Base-by-base conservation (phyloP, 768 basidiomycete species). In the Rhodocollybia butyracea region DNA sequence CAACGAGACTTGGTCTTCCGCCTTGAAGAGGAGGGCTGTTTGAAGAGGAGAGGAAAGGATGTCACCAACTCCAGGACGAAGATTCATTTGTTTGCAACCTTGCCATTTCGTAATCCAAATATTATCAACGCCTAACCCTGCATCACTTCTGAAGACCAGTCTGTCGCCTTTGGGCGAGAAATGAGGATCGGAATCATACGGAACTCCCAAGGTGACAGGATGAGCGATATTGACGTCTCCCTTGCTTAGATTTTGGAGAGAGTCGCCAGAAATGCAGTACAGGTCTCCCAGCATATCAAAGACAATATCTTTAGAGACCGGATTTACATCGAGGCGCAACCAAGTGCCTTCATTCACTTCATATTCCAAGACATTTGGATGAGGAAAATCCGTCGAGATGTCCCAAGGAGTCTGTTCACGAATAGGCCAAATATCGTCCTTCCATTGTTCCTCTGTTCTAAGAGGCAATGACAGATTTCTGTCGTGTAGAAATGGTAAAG, bases 231-330 rank as follows among this genome's bases (percentile, higher is more conserved):
- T 36, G 30, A 46, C 13, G 5, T 8, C 27, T n/a, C 8, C 22
- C 29, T 27, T 24, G 30, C n/a, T 36, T 57, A 36, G 66, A 70
- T 30, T 70, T 70, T 11, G n/a, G n/a, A n/a, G n/a, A n/a, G n/a
- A n/a, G n/a, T 62, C 32, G 0, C 76, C 79, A 17, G 86, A 79
- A 39, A 90, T 73, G 61, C 88, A 89, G 66, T 88, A 89, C 31
- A 89, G 63, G 63, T 90, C 86, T 1, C 88, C 88, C 7, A 84
- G 67, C 80, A 89, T 86, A 64, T 88, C 88, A 53, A 88, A 89
- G 3, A 88, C 76, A 45, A 89, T 78, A 59, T 89, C 88, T 12
- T 87, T 86, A 3, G 80, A 78, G 51, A 71, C 70, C 13, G 85
- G 85, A 59, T 88, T 82, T 2, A 88, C 86, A 61, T 89, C 88